Evolutionary conservation across 305 asterid genomes (phyloP).

Genomic region (Striga hermonthica): DNA sequence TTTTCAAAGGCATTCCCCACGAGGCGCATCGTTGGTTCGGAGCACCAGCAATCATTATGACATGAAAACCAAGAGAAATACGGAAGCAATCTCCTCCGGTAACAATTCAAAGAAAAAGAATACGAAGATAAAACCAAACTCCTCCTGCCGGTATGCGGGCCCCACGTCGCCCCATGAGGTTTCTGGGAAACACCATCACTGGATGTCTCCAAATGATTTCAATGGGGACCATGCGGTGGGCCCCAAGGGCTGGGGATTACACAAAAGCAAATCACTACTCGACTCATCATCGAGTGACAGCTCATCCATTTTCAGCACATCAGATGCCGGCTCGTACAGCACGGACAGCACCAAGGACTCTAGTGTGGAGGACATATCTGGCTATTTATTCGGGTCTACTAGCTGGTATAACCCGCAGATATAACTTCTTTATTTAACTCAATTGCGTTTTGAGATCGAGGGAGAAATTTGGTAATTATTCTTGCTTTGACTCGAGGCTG

Average conservation of each 20-base stretch:
- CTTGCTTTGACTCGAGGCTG: constrained; percentile 6
- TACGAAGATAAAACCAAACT: constrained; percentile 35
- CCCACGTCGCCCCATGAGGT: constrained; percentile 24
- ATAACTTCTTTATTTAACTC: not conserved
- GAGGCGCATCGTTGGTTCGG: constrained; percentile 32
- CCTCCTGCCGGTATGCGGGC: constrained; percentile 25
- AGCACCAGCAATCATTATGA: constrained; percentile 32
- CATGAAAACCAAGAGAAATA: constrained; percentile 34
- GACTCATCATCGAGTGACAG: constrained; percentile 49
- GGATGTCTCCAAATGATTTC: constrained; percentile 38
- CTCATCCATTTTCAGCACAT: constrained; percentile 55
- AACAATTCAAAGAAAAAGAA: constrained; percentile 39
- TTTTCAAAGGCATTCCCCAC: constrained; percentile 37
- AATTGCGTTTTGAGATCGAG: not conserved
- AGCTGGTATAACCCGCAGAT: constrained; percentile 36
- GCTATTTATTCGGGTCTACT: constrained; percentile 50
- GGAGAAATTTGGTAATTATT: constrained; percentile 1
- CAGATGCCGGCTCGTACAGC: constrained; percentile 57
- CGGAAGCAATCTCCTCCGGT: constrained; percentile 43
- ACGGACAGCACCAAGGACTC: constrained; percentile 64
- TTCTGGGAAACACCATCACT: constrained; percentile 26
- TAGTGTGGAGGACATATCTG: constrained; percentile 52
- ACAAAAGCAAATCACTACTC: constrained; percentile 29
- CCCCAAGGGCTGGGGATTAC: constrained; percentile 31
- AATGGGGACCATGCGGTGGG: constrained; percentile 28